Conservation (phyloP, 306 rosid genomes). For the Calophaca sinica region DNA sequence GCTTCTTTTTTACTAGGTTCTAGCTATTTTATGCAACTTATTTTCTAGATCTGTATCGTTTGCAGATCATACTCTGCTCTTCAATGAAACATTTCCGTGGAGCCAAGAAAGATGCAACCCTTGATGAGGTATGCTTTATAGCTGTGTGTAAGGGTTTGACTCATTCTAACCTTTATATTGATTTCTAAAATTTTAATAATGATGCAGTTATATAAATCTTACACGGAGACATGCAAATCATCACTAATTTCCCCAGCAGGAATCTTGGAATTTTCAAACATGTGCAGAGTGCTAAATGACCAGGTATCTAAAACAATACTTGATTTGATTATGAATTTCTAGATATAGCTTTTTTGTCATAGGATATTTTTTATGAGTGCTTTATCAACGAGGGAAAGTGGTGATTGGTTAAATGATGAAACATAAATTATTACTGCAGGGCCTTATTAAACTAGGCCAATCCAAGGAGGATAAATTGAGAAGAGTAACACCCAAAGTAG, state of each 20-base stretch:
- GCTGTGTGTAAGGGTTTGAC: not conserved
- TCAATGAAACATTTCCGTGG: slow-evolving; percentile 76
- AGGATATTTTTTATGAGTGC: not conserved
- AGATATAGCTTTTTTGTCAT: not conserved
- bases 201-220: slow-evolving; percentile 82
- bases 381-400: slow-evolving; percentile 9
- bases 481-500: slow-evolving; percentile 71
- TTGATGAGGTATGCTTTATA: slow-evolving; percentile 73
- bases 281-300: slow-evolving; percentile 84
- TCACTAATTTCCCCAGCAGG: slow-evolving; percentile 72
- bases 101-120: slow-evolving; percentile 72
- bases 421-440: slow-evolving; percentile 56
- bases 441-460: slow-evolving; percentile 82
- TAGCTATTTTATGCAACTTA: not conserved
- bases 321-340: slow-evolving; percentile 18
- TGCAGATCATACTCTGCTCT: slow-evolving; percentile 85
- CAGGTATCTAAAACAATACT: slow-evolving; percentile 61
- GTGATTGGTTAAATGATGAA: slow-evolving; percentile 27
- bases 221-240: slow-evolving; percentile 70
- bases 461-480: slow-evolving; percentile 71
- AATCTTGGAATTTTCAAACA: slow-evolving; percentile 72
- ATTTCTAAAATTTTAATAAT: slow-evolving; percentile 23
- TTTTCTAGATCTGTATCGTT: slow-evolving; percentile 30
- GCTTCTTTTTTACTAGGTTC: not conserved
- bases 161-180: slow-evolving; percentile 13